Base-by-base conservation (phyloP, 2,329 filamentous ascomycete genomes). In the Penicillium verrucosum region DNA sequence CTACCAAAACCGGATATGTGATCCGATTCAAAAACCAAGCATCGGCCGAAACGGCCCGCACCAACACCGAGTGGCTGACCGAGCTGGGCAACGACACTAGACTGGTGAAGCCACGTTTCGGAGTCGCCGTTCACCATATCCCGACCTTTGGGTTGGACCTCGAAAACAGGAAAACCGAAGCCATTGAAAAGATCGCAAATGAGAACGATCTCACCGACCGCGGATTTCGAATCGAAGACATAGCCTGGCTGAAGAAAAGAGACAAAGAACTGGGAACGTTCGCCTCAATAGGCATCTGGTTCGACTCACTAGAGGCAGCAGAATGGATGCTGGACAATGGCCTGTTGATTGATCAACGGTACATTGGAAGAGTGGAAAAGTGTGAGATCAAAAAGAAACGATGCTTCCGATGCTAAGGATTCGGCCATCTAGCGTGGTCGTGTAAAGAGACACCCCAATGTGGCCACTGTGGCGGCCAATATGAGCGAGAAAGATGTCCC, bases 31-130 rank as follows among this genome's bases (percentile, higher is more conserved):
- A 48, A 14, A 38, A 50, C 11, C 14, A 27, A 1, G 34, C 7
- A 0, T 36, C 34, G 6, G 34, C 34, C 6, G 34, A 36, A n/a
- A 16, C 34, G 34, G 45, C 52, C 37, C 45, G 38, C 30, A 44
- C 34, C 12, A 55, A 55, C 23, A 50, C 58, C 16, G 52, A 55
- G 42, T 69, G 58, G 64, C 44, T 58, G 32, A 10, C 46, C 7
- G 25, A 51, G 12, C 25, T 56, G 12, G 52, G 52, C 10, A 60
- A 58, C 36, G 47, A 54, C 5, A 60, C 48, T 2, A 60, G 51
- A 36, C 41, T 60, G 16, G 51, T 60, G 0, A 58, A 29, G 27
- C 45, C 44, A 41, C 41, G 55, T 34, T 29, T 29, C 27, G 27
- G 27, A 29, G 27, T 29, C 0, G 9, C 27, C 0, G 27, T 29